Evolutionary conservation across 768 basidiomycete genomes (phyloP).

Genomic region (Suillus brevipes): DNA sequence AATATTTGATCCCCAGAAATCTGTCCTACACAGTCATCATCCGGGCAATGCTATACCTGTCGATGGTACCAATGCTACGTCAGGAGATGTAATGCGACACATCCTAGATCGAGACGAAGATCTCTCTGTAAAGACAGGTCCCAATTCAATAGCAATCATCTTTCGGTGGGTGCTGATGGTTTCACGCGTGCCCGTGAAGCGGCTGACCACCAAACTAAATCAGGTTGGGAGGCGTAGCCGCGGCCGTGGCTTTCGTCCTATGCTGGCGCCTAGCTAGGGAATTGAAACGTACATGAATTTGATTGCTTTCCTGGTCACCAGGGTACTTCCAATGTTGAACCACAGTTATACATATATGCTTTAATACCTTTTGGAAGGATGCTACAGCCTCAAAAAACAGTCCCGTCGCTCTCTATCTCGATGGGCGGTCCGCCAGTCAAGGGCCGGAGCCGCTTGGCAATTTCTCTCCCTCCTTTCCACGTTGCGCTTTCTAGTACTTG

Average conservation of each 20-base stretch:
- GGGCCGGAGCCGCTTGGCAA: slow-evolving; percentile 77
- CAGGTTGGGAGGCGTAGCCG: slow-evolving; percentile 60
- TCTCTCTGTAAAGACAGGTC: slow-evolving; percentile 22
- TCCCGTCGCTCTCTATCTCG: slow-evolving; percentile 84
- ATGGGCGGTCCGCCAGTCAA: slow-evolving; percentile 81
- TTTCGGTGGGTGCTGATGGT: slow-evolving; percentile 59
- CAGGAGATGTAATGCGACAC: slow-evolving; percentile 11
- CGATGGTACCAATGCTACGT: slow-evolving; percentile 11
- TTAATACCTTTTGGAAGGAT: neutral
- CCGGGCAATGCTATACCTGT: slow-evolving; percentile 15
- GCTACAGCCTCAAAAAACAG: slow-evolving; percentile 55
- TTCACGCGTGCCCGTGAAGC: slow-evolving; percentile 6
- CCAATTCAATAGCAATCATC: slow-evolving; percentile 78
- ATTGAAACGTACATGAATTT: slow-evolving; percentile 40
- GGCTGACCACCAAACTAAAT: slow-evolving; percentile 3
- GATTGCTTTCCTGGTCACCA: neutral
- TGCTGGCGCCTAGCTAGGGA: slow-evolving; percentile 56
- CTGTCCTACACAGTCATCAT: slow-evolving; percentile 39
- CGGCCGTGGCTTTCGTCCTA: slow-evolving; percentile 54
- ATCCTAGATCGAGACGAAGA: slow-evolving; percentile 17
- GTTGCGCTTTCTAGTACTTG: slow-evolving; percentile 94
- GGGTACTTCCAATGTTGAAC: neutral
- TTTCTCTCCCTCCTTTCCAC: slow-evolving; percentile 95
- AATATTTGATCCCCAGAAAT: slow-evolving; percentile 68
- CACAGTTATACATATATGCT: neutral